Base-by-base conservation (phyloP, 2,329 filamentous ascomycete species). In the Penicillium verrucosum region DNA sequence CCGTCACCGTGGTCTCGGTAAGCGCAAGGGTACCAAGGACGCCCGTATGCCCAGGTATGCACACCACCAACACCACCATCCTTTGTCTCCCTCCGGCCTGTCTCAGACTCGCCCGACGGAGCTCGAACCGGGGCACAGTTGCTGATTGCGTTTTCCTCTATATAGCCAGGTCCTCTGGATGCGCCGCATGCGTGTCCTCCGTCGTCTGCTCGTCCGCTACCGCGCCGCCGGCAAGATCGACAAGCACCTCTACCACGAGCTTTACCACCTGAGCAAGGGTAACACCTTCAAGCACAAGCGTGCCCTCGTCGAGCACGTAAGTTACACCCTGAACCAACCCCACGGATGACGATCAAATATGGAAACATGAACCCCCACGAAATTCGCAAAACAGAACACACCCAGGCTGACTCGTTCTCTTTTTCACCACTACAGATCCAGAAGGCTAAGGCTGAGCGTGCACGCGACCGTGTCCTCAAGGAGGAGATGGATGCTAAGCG, bases 221-320 rank as follows among this genome's bases (percentile, higher is more conserved):
- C 94, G 94, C 82, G 93, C 93, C 81, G 90, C 89, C 76, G 95
- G 95, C 82, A 99, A 99, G 90, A 99, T 99, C 80, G 94, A 99
- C 85, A 99, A 99, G 89, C 94, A 99, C 87, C 92, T 99, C 64
- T 99, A 99, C 88, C 94, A 99, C 88, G 92, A 97, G 85, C 91
- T 99, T 71, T 99, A 99, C 88, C 94, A 97, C 82, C 85, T 96
- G 79, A 94, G 90, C 89, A 99, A 99, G 92, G 95, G 94, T 95
- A 99, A 99, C 89, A 93, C 94, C 80, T 99, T 99, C 90, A 99
- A 99, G 92, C 94, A 99, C 91, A 99, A 97, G 92, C 89, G 94
- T 83, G 94, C 92, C 77, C 89, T 99, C 75, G 92, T 99, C 79
- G 94, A 99, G 88, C 94, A 99, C 85, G 94, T 99, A 95, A 77